Percentiles rank a stretch among this genome's conserved stretches.
Conservation (phyloP, 495 filamentous ascomycete genomes). For the Daldinia loculata region DNA sequence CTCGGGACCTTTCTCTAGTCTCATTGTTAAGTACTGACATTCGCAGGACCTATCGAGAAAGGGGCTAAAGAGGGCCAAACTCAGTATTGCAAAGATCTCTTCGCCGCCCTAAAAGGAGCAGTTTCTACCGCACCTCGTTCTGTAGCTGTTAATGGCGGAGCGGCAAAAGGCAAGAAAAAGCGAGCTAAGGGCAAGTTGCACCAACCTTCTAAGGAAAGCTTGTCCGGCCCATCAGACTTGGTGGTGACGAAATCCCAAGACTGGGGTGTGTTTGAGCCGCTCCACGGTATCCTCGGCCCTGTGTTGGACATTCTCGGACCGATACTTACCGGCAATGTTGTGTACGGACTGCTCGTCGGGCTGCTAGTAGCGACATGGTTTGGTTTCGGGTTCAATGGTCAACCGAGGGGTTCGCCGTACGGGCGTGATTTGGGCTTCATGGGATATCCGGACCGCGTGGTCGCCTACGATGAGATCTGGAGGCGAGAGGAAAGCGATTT, state of each 20-base stretch:
- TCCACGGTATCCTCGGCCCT: conserved; percentile 74
- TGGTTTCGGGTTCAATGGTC: conserved; percentile 55
- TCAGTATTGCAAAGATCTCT: conserved; percentile 78
- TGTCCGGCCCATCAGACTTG: conserved; percentile 56
- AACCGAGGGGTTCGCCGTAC: conserved; percentile 47
- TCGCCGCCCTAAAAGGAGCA: conserved; percentile 74
- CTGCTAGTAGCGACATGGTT: conserved; percentile 66
- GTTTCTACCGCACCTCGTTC: conserved; percentile 70
- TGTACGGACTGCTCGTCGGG: conserved; percentile 66
- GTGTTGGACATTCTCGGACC: conserved; percentile 74
- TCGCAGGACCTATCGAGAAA: conserved; percentile 88
- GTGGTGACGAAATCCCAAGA: conserved; percentile 55
- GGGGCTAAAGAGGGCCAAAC: conserved; percentile 91
- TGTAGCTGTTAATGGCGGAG: conserved; percentile 49
- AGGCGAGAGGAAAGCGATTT: conserved; percentile 85
- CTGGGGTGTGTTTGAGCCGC: conserved; percentile 86
- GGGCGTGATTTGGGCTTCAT: conserved; percentile 49
- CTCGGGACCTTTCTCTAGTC: background rate
- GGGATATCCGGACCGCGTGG: conserved; percentile 70
- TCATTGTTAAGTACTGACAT: conserved; percentile 33
- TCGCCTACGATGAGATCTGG: conserved; percentile 96
- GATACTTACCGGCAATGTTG: conserved; percentile 74
- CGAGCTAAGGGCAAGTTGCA: conserved; percentile 65
- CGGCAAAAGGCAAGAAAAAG: conserved; percentile 62
- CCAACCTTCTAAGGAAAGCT: conserved; percentile 51